Evolutionary conservation across 2,329 filamentous ascomycete species (phyloP), one percentile per base, ranked within the genome.

Genomic region (Zopfia rhizophila): DNA sequence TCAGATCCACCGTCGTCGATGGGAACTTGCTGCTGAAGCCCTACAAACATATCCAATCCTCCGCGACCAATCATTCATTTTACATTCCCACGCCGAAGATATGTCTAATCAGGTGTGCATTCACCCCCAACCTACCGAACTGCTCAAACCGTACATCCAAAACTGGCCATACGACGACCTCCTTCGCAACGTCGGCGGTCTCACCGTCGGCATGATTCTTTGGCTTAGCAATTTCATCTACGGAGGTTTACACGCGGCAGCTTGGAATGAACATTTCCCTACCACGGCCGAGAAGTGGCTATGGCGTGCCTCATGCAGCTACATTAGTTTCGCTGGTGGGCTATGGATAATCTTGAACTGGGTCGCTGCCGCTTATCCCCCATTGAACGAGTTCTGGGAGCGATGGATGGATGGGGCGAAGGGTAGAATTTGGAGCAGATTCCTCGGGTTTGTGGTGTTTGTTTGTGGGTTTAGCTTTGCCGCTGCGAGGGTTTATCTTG

Each of bases 121-220:
- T 5, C 18, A 38, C 16, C 49, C 45, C 4, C 38, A 52, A 16
- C 19, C 40, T 3, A 37, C 38, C 17, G 49, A 52, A 32, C 32
- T 52, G 6, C 23, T 52, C 16, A 28, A 48, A 38, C 33, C 29
- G 12, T 30, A 48, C 21, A 24, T 38, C 10, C 35, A 38, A 13
- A 51, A 63, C 27, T 61, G 54, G 61, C 58, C 61, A 4, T 45
- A 52, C 19, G 60, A 54, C 12, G 55, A 48, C 7, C 47, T 63
- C 11, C 40, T 63, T 5, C 53, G 55, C 2, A 38, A 37, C n/a
- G 54, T 46, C 3, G 42, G 51, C 17, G 46, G 45, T 24, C 38
- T 56, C 4, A 29, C 49, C 2, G 44, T 53, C 28, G 50, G 43
- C 37, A 58, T 54, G 38, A 37, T 48, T 11, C 55, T 61, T 11